Percentiles rank a stretch among this genome's conserved stretches.
Evolutionary conservation across 1,139 yeast species (phyloP).

Genomic region (Hanseniaspora sp.): DNA sequence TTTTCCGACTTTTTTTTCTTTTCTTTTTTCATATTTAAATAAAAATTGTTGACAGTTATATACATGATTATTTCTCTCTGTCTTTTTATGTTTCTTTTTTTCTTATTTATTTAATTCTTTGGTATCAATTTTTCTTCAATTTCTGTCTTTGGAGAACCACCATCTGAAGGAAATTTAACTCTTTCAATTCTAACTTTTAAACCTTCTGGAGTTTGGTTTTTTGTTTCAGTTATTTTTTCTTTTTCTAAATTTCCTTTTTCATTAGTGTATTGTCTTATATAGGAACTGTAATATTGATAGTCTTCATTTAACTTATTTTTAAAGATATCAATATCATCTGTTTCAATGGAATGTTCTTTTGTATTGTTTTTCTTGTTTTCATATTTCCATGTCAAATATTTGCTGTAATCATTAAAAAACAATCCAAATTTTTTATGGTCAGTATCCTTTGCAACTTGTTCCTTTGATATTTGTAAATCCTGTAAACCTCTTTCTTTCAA

Average conservation of each 20-base stretch:
- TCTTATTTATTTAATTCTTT: neutral
- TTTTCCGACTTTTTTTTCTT: neutral
- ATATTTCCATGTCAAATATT: conserved; percentile 52
- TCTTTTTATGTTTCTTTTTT: too few relatives aligned
- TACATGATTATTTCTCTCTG: neutral
- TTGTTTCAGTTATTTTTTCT: conserved; percentile 4
- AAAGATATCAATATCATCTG: neutral
- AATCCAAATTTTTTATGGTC: conserved; percentile 32
- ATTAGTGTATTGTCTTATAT: conserved; percentile 6
- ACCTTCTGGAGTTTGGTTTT: conserved; percentile 9
- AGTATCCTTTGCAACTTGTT: conserved; percentile 35
- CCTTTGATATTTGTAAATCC: conserved; percentile 37
- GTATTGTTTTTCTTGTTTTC: conserved; percentile 26
- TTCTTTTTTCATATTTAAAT: neutral
- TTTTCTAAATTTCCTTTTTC: conserved; percentile 2
- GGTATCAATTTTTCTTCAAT: conserved; percentile 9
- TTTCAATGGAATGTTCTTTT: conserved; percentile 13
- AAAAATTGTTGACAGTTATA: neutral
- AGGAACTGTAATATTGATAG: conserved; percentile 5
- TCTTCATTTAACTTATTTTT: neutral
- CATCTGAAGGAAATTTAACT: conserved; percentile 7
- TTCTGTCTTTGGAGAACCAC: conserved; percentile 4
- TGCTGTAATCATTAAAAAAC: conserved; percentile 54
- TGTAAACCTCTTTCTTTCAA: conserved; percentile 30
- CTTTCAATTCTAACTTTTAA: conserved; percentile 3